phyloP scores from a whole-genome alignment of 1,139 yeast genomes.

The Scheffersomyces illinoinensis region DNA sequence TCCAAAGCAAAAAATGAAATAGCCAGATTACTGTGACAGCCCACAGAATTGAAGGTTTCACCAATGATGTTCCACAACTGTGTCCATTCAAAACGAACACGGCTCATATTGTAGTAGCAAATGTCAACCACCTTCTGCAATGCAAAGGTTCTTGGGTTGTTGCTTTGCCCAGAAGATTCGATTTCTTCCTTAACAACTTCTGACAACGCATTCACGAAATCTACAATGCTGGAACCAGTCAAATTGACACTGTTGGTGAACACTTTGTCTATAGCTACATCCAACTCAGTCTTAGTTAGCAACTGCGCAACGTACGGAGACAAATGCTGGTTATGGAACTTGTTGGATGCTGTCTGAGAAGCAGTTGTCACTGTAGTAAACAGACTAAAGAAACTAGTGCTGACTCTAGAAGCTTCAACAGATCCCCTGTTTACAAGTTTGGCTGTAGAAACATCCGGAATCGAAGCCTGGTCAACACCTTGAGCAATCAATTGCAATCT shows the following conservation, averaged over 20 bases:
- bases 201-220: slow-evolving; percentile 83
- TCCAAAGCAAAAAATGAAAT: slow-evolving; percentile 91
- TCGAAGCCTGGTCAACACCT: slow-evolving; percentile 80
- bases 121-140: slow-evolving; percentile 95
- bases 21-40: slow-evolving; percentile 72
- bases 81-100: slow-evolving; percentile 96
- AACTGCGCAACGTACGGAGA: slow-evolving; percentile 43
- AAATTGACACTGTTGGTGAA: slow-evolving; percentile 81
- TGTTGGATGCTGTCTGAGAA: slow-evolving; percentile 44
- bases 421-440: slow-evolving; percentile 62
- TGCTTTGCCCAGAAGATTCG: slow-evolving; percentile 79
- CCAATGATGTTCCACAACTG: slow-evolving; percentile 95
- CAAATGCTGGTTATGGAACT: slow-evolving; percentile 47
- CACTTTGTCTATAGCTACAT: slow-evolving; percentile 82
- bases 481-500: slow-evolving; percentile 84
- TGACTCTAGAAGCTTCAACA: slow-evolving; percentile 48
- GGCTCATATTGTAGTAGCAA: slow-evolving; percentile 94
- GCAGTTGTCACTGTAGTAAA: slow-evolving; percentile 36
- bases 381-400: slow-evolving; percentile 53
- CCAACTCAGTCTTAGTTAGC: slow-evolving; percentile 73
- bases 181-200: slow-evolving; percentile 90
- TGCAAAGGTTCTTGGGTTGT: slow-evolving; percentile 87
- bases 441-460: slow-evolving; percentile 85
- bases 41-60: slow-evolving; percentile 81
- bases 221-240: slow-evolving; percentile 80